Base-by-base conservation (phyloP, 2,329 filamentous ascomycete genomes). In the Fusarium nematophilum region DNA sequence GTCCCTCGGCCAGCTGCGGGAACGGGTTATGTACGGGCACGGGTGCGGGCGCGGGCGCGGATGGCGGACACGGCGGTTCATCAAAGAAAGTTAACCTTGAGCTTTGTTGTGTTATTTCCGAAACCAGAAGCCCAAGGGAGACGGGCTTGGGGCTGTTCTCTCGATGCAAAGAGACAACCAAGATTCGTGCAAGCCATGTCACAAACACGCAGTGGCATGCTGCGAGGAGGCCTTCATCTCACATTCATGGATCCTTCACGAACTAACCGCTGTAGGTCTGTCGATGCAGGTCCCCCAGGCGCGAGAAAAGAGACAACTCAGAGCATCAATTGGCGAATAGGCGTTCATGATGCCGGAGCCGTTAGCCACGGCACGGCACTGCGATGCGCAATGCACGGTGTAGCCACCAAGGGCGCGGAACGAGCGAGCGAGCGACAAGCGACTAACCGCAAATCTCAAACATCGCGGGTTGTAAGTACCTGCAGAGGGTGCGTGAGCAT, bases 271-370 rank as follows among this genome's bases (percentile, higher is more conserved):
- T 64, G 56, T 58, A 49, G 50, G 57, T 53, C 29, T 48, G 42
- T 60, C 55, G 54, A 64, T 65, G 69, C 70, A 68, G 61, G 63
- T 70, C 67, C 61, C 59, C 59, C 23, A 25, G 42, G 51, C 37
- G 57, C 36, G 67, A 70, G 67, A 57, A 60, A 71, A 72, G 70
- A 72, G 70, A 64, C 62, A 72, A 71, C 66, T 64, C 50, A n/a
- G 36, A 42, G 25, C 26, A 40, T 31, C 43, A 66, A 69, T 69
- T 69, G 63, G 26, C 66, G 63, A 69, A 69, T 68, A 31, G 48
- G 62, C 51, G 42, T 57, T 46, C 37, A 4, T 27, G 48, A 48
- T 51, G 38, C 44, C 53, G 33, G 46, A 48, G 47, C 42, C 57
- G 53, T 58, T 59, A 52, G 63, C 55, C 51, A 59, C 54, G 50